A percentile compares a stretch with the other conserved stretches of the same genome.
Evolutionary conservation across 2,329 filamentous ascomycete species (phyloP).

Genomic region (Rutstroemia sp.): DNA sequence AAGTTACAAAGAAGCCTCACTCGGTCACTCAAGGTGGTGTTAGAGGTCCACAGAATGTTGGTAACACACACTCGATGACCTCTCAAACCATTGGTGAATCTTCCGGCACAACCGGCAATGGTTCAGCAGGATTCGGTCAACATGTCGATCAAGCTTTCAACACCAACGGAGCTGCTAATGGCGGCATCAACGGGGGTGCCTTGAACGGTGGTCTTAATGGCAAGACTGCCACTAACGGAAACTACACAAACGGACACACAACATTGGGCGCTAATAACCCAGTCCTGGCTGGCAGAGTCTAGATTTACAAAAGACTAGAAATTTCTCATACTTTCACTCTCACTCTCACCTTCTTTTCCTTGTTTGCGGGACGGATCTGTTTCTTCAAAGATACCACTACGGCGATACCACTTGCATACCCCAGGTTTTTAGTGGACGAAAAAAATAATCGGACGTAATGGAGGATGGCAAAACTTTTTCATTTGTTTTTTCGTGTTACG

Average conservation of each 20-base stretch:
- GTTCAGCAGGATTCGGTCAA: conserved; percentile 1
- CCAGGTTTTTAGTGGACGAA: background rate
- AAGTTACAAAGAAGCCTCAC: conserved; percentile 47
- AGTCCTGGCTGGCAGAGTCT: conserved; percentile 6
- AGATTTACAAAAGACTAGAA: background rate
- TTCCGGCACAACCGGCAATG: background rate
- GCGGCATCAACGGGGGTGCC: background rate
- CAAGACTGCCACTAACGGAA: background rate
- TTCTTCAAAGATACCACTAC: conserved; percentile 12
- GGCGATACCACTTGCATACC: conserved; percentile 9
- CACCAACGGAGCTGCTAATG: conserved; percentile 3
- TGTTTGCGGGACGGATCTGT: conserved; percentile 1
- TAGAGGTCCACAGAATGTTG: conserved; percentile 22
- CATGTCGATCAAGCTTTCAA: background rate
- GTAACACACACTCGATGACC: conserved; percentile 13
- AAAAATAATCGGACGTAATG: background rate
- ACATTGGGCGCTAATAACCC: conserved; percentile 14
- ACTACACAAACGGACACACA: conserved; percentile 9
- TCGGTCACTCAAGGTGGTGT: conserved; percentile 21
- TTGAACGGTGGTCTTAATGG: background rate
- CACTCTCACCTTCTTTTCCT: background rate
- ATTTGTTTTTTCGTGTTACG: conserved; percentile 2
- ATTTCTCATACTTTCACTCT: background rate
- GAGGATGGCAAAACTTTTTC: background rate
- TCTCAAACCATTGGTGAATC: background rate